A percentile compares a stretch with the other conserved stretches of the same genome.
These are phyloP conservation scores for Thinopyrum elongatum DNA, from an alignment of 176 grass and related monocot species.

Conservation along the genomic window DNA sequence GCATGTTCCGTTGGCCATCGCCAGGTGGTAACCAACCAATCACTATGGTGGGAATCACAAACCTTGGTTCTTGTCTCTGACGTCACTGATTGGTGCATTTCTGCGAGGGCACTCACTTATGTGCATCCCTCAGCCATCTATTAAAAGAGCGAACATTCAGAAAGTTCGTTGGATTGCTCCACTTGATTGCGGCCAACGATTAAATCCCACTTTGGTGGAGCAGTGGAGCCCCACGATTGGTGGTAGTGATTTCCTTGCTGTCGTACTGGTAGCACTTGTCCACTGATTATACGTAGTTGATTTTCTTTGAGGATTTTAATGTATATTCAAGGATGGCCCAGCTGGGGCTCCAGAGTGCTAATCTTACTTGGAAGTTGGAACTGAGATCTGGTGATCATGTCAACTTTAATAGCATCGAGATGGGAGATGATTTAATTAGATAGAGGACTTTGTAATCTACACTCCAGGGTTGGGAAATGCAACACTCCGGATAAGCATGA, in stretches of 20 bases:
- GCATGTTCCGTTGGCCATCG: background rate
- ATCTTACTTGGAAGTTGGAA: slow-evolving; percentile 26
- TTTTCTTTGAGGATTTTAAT: background rate
- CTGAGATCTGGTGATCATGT: slow-evolving; percentile 25
- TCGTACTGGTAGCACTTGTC: slow-evolving; percentile 43
- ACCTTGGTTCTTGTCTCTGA: slow-evolving; percentile 8
- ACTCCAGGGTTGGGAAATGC: slow-evolving; percentile 33
- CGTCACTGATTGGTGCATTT: slow-evolving; percentile 45
- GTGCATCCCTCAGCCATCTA: slow-evolving; percentile 37
- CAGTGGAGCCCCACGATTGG: slow-evolving; percentile 31
- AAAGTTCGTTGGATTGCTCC: slow-evolving; percentile 36
- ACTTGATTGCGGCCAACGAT: slow-evolving; percentile 33
- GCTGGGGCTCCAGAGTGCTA: slow-evolving; percentile 15
- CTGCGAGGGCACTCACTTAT: slow-evolving; percentile 48
- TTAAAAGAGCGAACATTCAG: slow-evolving; percentile 18
- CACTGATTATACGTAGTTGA: slow-evolving; percentile 2
- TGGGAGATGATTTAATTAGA: slow-evolving; percentile 24
- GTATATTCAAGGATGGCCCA: slow-evolving; percentile 20
- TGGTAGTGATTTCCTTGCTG: slow-evolving; percentile 40
- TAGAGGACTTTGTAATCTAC: slow-evolving; percentile 12
- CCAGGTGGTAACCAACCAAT: slow-evolving; percentile 1
- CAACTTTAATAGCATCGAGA: slow-evolving; percentile 15
- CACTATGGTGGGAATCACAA: background rate
- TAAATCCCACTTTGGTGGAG: slow-evolving; percentile 51
- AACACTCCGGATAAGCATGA: slow-evolving; percentile 56